These are phyloP conservation scores for Stenogyne calaminthoides DNA, from an alignment of 305 asterid species.

Conservation along the genomic window DNA sequence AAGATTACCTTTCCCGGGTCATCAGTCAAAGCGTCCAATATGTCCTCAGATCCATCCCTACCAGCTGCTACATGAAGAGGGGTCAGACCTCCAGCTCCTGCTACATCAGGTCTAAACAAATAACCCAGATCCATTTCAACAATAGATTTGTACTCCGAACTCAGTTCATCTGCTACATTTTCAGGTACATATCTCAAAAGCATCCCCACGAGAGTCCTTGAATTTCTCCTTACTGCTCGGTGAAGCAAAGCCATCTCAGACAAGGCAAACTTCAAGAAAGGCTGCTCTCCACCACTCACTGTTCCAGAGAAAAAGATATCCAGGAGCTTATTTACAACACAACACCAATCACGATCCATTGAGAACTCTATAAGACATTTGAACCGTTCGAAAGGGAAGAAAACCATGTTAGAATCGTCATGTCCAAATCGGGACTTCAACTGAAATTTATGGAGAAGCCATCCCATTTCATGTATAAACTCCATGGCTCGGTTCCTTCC, in stretches of 20 bases:
- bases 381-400: conserved; percentile 60
- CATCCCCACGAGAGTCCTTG: conserved; percentile 64
- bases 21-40: conserved; percentile 66
- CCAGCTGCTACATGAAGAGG: conserved; percentile 91
- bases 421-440: conserved; percentile 45
- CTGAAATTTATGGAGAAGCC: conserved; percentile 69
- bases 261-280: conserved; percentile 53
- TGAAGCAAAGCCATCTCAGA: conserved; percentile 70
- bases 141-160: conserved; percentile 43
- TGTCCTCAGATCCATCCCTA: conserved; percentile 71
- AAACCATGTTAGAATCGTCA: conserved; percentile 38
- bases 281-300: conserved; percentile 47
- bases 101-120: conserved; percentile 69
- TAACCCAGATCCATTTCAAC: conserved; percentile 34
- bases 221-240: conserved; percentile 74
- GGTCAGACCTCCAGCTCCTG: conserved; percentile 75
- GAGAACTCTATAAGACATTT: conserved; percentile 70
- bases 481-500: conserved; percentile 55
- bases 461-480: conserved; percentile 78
- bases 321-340: conserved; percentile 65
- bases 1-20: conserved; percentile 71
- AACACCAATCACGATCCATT: conserved; percentile 71
- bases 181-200: conserved; percentile 61
- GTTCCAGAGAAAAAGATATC: conserved; percentile 58
- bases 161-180: conserved; percentile 48